Base-by-base conservation (phyloP, 2,329 filamentous ascomycete species). In the Fusarium duplospermum region DNA sequence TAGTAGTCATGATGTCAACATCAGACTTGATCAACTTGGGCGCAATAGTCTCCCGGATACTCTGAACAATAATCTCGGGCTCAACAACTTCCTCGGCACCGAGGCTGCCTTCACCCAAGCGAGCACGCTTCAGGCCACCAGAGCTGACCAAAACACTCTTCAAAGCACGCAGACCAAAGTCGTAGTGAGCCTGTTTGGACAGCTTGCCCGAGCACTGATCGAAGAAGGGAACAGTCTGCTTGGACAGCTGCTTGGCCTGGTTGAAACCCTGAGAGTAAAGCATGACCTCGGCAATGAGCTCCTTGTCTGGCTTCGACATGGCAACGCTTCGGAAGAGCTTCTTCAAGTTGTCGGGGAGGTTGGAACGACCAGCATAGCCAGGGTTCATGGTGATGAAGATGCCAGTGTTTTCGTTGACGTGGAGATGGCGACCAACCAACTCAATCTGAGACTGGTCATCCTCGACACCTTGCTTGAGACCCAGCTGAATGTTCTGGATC, bases 311-410 rank as follows among this genome's bases (percentile, higher is more conserved):
- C 84, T 98, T 99, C 13, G 96, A 99, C 96, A 99, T 99, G 72
- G 96, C 96, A 61, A 99, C 95, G 80, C 96, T 99, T 81, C 97
- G 93, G 91, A 99, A 99, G 45, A 99, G 88, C 85, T 99, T 99
- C 91, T 99, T 99, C 86, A 99, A 84, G 82, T 99, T 99, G 85
- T 99, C 96, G 3, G 96, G 96, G 80, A 99, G 86, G 84, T 99
- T 99, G 59, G 96, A 99, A 84, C 96, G 94, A 66, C 96, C 96
- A 62, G 96, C 96, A 84, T 99, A 99, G 62, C 96, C 96, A 82
- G 96, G 96, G 83, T 99, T 99, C 97, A 99, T 99, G 42, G 96
- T 99, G 82, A 99, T 99, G 87, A 99, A 99, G 81, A 99, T 96
- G 77, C 96, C 96, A 60, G 97, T 98, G 81, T 98, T 97, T 70